Base-by-base conservation (phyloP, 2,329 filamentous ascomycete genomes). In the Diaporthe eres region DNA sequence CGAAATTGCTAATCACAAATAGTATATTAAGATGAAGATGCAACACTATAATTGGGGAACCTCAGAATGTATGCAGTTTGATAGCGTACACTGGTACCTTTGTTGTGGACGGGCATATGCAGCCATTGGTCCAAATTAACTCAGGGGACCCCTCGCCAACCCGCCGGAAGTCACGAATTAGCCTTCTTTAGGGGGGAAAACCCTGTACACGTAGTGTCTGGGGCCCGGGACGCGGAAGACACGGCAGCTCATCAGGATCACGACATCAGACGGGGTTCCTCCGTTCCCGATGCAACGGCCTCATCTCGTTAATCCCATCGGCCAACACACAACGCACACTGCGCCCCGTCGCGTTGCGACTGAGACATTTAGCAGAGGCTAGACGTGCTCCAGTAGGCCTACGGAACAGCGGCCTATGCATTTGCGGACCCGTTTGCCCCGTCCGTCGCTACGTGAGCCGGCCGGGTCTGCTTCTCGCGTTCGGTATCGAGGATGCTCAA, bases 221-320 rank as follows among this genome's bases (percentile, higher is more conserved):
- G 63, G 63, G 47, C 47, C 65, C 65, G 65, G 65, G 47, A 53
- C 65, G 47, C 65, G 65, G 63, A 68, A 68, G 63, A 51, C 63
- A 68, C 63, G 63, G 63, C 63, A 68, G 8, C 44, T 39, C 37
- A 34, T 39, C 51, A 72, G 53, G 22, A 72, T 72, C 71, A 61
- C 72, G 60, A 42, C 72, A 53, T 55, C 37, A 25, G 25, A 74
- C 44, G 39, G 61, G 44, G 49, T 22, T 34, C 49, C 42, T 51
- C 49, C 51, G 51, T 74, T 60, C 61, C 61, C 57, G 53, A 74
- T 74, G 51, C 72, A 58, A 57, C 39, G 37, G 51, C 49, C 42
- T 68, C 65, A 68, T 68, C 65, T 68, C 65, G 65, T 53, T 39
- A 53, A 53, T 68, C 65, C 65, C 65, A 53, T 53, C 65, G 65